These are phyloP conservation scores for Heritiera littoralis DNA, from an alignment of 345 rosid genomes.

Conservation along the genomic window DNA sequence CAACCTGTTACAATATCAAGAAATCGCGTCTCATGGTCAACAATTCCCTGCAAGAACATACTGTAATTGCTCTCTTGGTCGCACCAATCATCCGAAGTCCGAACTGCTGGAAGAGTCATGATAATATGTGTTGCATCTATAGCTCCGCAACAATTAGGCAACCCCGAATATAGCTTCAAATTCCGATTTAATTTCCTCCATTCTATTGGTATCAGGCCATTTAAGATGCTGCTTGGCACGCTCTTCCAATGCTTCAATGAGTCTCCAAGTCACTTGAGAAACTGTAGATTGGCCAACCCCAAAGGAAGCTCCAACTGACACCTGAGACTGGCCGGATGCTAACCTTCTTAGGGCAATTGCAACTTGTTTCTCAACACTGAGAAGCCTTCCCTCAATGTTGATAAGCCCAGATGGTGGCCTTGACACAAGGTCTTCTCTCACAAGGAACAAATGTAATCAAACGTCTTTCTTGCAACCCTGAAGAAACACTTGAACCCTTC, in stretches of 20 bases:
- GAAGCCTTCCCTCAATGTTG: slow-evolving; percentile 95
- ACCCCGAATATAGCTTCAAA: slow-evolving; percentile 66
- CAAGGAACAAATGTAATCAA: slow-evolving; percentile 79
- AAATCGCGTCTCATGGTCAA: slow-evolving; percentile 88
- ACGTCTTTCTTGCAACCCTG: slow-evolving; percentile 76
- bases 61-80: slow-evolving; percentile 85
- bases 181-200: slow-evolving; percentile 64
- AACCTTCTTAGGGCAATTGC: slow-evolving; percentile 85
- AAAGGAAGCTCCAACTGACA: slow-evolving; percentile 86
- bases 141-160: slow-evolving; percentile 92
- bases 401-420: slow-evolving; percentile 94
- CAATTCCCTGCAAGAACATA: slow-evolving; percentile 87
- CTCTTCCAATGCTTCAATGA: slow-evolving; percentile 93
- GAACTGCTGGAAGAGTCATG: slow-evolving; percentile 93
- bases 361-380: slow-evolving; percentile 94
- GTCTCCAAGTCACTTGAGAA: slow-evolving; percentile 97
- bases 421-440: slow-evolving; percentile 82
- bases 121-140: slow-evolving; percentile 82
- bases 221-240: slow-evolving; percentile 83
- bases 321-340: slow-evolving; percentile 97
- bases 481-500: slow-evolving; percentile 93
- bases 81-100: slow-evolving; percentile 95
- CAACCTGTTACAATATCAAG: slow-evolving; percentile 92
- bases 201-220: slow-evolving; percentile 73
- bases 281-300: slow-evolving; percentile 97